Evolutionary conservation across 2,329 filamentous ascomycete genomes (phyloP), one percentile per base, ranked within the genome.

Genomic region (Fusarium austroafricanum): DNA sequence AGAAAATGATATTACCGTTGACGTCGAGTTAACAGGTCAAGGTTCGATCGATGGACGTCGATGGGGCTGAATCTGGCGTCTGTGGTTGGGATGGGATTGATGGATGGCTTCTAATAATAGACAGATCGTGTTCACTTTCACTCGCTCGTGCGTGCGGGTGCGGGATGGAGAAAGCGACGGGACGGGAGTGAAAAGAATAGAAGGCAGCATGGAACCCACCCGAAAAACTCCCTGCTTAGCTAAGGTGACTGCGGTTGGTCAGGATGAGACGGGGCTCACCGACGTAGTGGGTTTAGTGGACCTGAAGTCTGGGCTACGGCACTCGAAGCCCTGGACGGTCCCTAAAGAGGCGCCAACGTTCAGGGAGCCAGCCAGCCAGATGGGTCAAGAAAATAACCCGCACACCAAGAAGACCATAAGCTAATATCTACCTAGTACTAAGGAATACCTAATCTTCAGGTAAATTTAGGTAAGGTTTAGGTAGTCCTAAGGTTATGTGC

Each of bases 61-160:
- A 74, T 74, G 72, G 72, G 72, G 72, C 72, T 74, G 72, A 73
- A 74, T 74, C 72, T 74, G 72, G 72, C 70, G 71, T 72, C 60
- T 63, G 51, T 65, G 70, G 59, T 68, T 67, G 63, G 63, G 68
- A 69, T 70, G 61, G 71, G 29, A 26, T 26, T 26, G 26, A 58
- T 74, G 52, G 46, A 61, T 61, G 66, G 71, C 60, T 74, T 74
- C 72, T 74, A 74, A 74, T 74, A 74, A 74, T 74, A 74, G 72
- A 74, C 63, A 53, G 72, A 74, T 74, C 72, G 72, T 74, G 72
- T 74, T 74, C 72, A 74, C 71, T 68, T 74, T 74, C 72, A 74
- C 71, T 68, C 69, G 51, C 55, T 49, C 43, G 47, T 55, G 23
- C 23, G 61, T 47, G 56, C 35, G 53, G 49, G 57, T 61, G 65